Base-by-base conservation (phyloP, 1,284 basidiomycete species). In the Tremellales sp. region DNA sequence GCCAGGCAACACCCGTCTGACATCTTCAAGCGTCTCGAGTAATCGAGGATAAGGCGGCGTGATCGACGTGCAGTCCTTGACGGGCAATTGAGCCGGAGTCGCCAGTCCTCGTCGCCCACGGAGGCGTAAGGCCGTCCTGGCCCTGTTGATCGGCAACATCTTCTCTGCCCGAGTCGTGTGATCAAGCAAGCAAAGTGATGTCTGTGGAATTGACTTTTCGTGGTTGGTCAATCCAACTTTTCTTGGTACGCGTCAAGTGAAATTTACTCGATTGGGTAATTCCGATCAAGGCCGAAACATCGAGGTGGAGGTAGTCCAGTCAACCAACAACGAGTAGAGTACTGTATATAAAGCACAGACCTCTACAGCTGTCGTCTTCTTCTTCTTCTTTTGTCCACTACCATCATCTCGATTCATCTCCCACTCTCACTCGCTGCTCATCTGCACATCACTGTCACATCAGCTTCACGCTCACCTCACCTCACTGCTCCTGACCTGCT, bases 31-130 rank as follows among this genome's bases (percentile, higher is more conserved):
- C 43, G 87, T 93, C 59, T 82, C 70, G 44, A 90, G 79, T 42
- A 99, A 79, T 51, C 78, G 76, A 7, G 80, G 62, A 76, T 98
- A 99, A 19, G 93, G 92, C 24, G 96, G 96, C 10, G 85, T 91
- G 61, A 94, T 87, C 4, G 86, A 86, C 25, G 81, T 74, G 58
- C 71, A 75, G 57, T 73, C 72, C 56, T 73, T 73, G 51, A 61
- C 54, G 17, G 71, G 65, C 10, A 74, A 60, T 6, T 62, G 45
- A 3, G 66, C 50, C 26, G 68, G 67, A 41, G 73, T 75, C 8
- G 73, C 73, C 31, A 75, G 57, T n/a, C 57, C 59, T 26, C 70
- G 39, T 21, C 25, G 24, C 35, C 25, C 19, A 22, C 46, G 40
- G 24, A 35, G 23, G 13, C n/a, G 39, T 25, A 22, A 35, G 33